Base-by-base conservation (phyloP, 148 eudicot genomes). In the Rhododendron kiyosumense region DNA sequence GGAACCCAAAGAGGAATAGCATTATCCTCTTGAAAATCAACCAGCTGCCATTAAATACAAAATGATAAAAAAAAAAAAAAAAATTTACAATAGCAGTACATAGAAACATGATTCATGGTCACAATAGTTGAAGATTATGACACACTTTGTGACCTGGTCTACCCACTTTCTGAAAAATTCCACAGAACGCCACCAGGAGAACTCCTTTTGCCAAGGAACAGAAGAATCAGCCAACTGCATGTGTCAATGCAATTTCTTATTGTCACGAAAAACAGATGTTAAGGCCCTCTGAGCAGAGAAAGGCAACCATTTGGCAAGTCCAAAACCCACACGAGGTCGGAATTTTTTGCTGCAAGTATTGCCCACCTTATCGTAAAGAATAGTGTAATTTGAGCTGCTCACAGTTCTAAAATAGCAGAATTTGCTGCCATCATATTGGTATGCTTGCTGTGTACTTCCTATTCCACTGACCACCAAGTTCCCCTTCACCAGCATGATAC, bases 321-420 rank as follows among this genome's bases (percentile, higher is more conserved):
- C 78, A 18, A 82, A 81, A 82, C 34, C 63, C 65, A 30, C 26
- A 73, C 20, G 51, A 63, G 87, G 78, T 34, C 10, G 28, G 59
- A 61, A 52, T 14, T 15, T 85, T 79, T 82, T 82, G 78, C 82
- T 87, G 84, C 98, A 96, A 65, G 83, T 86, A 82, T 84, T 59
- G 88, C 87, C 87, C 83, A 82, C 94, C 59, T 92, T 78, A 86
- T 96, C 98, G 46, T 91, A 85, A 71, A 93, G 75, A 88, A 96
- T 90, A n/a, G 95, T 94, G 88, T 94, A 95, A 80, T 96, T 96
- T 6, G 91, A 94, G 89, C 95, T 91, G 84, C 94, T 90, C 30
- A 96, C 89, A 82, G 91, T 90, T 91, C 99, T 91, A 78, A 87
- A 87, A 85, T 95, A 96, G 86, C 98, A 95, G 20, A 38, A 87